Percentiles rank a stretch among this genome's conserved stretches.
Evolutionary conservation across 2,329 filamentous ascomycete species (phyloP).

Genomic region (Cordyceps pruinosa): DNA sequence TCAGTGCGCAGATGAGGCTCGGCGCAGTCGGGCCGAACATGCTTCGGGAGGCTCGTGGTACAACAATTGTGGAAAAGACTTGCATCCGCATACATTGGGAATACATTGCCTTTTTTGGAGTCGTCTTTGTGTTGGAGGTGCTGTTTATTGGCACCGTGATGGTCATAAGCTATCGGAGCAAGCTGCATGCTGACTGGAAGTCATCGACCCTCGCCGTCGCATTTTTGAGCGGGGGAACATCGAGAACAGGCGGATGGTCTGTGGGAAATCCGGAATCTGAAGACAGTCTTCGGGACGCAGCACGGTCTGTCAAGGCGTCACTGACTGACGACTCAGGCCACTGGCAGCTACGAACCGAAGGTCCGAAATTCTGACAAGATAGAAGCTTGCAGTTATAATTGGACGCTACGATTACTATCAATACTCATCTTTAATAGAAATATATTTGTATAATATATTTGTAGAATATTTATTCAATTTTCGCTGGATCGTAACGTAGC

Average conservation of each 20-base stretch:
- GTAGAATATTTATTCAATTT: too few species aligned
- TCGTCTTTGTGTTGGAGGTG: background rate
- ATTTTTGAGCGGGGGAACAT: background rate
- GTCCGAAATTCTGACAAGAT: background rate
- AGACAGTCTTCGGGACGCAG: background rate
- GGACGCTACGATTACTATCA: too few species aligned
- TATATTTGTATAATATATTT: too few species aligned
- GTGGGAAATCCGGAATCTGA: background rate
- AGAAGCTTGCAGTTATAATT: background rate
- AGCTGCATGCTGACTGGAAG: slow-evolving; percentile 3
- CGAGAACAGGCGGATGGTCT: background rate
- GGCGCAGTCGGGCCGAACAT: background rate
- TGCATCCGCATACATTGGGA: slow-evolving; percentile 3
- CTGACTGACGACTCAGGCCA: background rate
- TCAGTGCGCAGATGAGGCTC: background rate
- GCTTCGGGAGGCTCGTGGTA: slow-evolving; percentile 3
- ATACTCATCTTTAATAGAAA: too few species aligned
- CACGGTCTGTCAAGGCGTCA: background rate
- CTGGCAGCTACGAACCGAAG: background rate
- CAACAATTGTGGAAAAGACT: background rate
- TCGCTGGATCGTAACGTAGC: too few species aligned
- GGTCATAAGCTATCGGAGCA: background rate
- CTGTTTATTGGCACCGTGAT: background rate
- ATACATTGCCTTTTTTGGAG: background rate
- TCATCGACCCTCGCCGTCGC: background rate